A percentile compares a stretch with the other conserved stretches of the same genome.
phyloP scores from a whole-genome alignment of 2,329 filamentous ascomycete genomes.

The Dactylonectria estremocensis region DNA sequence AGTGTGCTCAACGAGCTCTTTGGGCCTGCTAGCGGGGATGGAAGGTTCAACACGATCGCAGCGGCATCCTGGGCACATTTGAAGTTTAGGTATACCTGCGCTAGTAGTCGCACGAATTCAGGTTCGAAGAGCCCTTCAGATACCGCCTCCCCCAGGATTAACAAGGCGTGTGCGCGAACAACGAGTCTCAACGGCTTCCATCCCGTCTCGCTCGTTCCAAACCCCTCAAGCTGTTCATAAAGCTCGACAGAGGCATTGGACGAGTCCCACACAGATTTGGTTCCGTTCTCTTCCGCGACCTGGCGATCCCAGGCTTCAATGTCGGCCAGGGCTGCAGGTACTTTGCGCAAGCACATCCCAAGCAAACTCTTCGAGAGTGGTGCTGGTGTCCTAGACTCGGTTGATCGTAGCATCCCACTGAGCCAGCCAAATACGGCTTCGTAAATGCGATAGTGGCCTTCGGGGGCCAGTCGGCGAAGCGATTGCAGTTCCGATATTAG shows the following conservation, averaged over 20 bases:
- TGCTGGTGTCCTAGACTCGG: conserved; percentile 38
- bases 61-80: conserved; percentile 49
- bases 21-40: conserved; percentile 34
- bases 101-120: conserved; percentile 47
- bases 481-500: conserved; percentile 43
- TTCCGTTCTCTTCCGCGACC: conserved; percentile 40
- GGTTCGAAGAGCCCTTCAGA: conserved; percentile 51
- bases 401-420: conserved; percentile 49
- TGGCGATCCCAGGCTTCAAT: conserved; percentile 54
- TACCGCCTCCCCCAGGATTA: conserved; percentile 49
- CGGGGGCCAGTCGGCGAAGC: conserved; percentile 42
- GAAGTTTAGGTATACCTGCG: conserved; percentile 49
- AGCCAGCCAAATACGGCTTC: conserved; percentile 54
- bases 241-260: conserved; percentile 50
- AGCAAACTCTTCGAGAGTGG: conserved; percentile 52
- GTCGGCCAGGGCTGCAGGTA: conserved; percentile 49
- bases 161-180: conserved; percentile 52
- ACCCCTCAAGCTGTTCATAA: conserved; percentile 54
- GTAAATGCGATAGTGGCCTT: conserved; percentile 50
- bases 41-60: conserved; percentile 42
- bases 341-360: conserved; percentile 55
- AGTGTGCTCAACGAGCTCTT: conserved; percentile 32
- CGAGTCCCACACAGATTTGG: conserved; percentile 46
- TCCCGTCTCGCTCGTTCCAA: conserved; percentile 48
- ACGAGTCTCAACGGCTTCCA: conserved; percentile 55